Evolutionary conservation across 2,329 filamentous ascomycete genomes (phyloP), one percentile per base, ranked within the genome.

Genomic region (Lachnellula cervina): DNA sequence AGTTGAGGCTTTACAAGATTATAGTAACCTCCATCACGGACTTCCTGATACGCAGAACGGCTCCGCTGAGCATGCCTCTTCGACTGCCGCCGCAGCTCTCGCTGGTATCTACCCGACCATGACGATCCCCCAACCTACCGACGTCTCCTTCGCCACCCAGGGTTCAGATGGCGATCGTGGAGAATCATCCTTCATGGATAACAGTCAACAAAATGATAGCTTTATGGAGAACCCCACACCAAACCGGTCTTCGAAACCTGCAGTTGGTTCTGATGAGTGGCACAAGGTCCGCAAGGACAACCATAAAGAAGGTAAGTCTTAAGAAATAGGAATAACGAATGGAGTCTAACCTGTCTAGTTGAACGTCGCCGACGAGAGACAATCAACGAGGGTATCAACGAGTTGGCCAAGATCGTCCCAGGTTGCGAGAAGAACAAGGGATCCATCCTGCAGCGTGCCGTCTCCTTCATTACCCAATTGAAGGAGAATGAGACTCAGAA

Each of bases 351-450:
- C 64, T 58, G 64, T 65, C 25, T 57, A 97, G 94, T 99, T 59
- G 94, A 99, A 75, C 90, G 94, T 58, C 90, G 94, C 57, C 90
- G 94, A 45, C 89, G 94, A 61, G 94, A 99, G 74, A 97, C 94
- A 0, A 99, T 99, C 71, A 99, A 99, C 64, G 94, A 99, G 74
- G 94, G 94, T 49, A 99, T 99, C 66, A 97, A 97, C 69, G 94
- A 97, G 73, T 83, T 99, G 32, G 90, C 93, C 64, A 97, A 97
- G 76, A 96, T 99, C 63, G 94, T 99, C 0, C 94, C 94, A 0
- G 91, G 91, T 14, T 97, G 93, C 68, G 94, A 99, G 74, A 99
- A 97, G 80, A 97, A 99, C 78, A 99, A 99, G 74, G 94, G 94
- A 0, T 95, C 91, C 2, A 97, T 99, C 62, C 78, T 99, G 38